Conservation (phyloP, 768 basidiomycete genomes). For the Xanthoconium stramineum region DNA sequence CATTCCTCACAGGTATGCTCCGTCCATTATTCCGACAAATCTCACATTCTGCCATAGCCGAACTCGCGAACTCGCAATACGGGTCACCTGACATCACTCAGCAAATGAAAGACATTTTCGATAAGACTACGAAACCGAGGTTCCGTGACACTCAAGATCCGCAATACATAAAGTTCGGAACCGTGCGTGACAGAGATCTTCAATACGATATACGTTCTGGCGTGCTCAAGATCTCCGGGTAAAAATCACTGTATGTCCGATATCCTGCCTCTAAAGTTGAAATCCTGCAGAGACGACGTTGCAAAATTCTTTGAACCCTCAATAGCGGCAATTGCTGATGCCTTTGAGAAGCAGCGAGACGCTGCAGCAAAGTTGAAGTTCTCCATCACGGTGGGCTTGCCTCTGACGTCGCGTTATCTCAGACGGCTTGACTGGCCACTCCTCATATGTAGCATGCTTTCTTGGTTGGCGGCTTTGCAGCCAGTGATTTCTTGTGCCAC, state of each 20-base stretch:
- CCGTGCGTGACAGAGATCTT: conserved; percentile 31
- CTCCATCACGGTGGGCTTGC: conserved; percentile 20
- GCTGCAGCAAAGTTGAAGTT: conserved; percentile 20
- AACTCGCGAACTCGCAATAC: conserved; percentile 26
- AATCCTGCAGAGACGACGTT: conserved; percentile 31
- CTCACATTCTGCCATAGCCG: conserved; percentile 10
- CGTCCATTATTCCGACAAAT: neutral
- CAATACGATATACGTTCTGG: conserved; percentile 34
- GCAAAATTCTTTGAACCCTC: conserved; percentile 43
- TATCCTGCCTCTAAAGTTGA: neutral
- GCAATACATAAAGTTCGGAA: conserved; percentile 40
- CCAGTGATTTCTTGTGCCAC: conserved; percentile 43
- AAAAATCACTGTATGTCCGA: neutral
- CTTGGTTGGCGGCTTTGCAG: conserved; percentile 50
- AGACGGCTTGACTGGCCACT: neutral
- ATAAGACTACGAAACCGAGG: conserved; percentile 35
- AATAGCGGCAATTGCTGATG: conserved; percentile 31
- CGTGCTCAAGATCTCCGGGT: conserved; percentile 37
- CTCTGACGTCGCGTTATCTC: no score
- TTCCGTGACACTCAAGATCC: conserved; percentile 36
- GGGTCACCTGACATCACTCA: conserved; percentile 27
- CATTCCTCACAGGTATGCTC: conserved; percentile 26
- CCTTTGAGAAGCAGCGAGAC: conserved; percentile 28
- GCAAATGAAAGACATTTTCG: conserved; percentile 32
- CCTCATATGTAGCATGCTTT: conserved; percentile 30